Percentiles rank a stretch among this genome's conserved stretches.
These are phyloP conservation scores for Colletotrichum karsti DNA, from an alignment of 2,329 filamentous ascomycete species.

Conservation along the genomic window DNA sequence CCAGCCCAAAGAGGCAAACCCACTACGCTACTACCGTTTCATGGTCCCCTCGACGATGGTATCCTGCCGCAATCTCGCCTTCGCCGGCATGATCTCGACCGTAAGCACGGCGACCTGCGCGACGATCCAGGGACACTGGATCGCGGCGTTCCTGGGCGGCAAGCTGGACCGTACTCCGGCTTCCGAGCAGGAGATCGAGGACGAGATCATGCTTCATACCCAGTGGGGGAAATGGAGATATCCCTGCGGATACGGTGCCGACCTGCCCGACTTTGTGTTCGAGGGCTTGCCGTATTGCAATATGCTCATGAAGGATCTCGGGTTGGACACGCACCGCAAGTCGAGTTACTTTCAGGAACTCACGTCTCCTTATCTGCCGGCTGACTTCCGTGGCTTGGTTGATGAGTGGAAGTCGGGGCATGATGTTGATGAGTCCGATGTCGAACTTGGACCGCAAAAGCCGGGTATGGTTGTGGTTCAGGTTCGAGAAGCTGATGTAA, in stretches of 20 bases:
- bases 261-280: conserved; percentile 65
- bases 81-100: conserved; percentile 40
- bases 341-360: conserved; percentile 24
- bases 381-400: neutral
- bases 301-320: conserved; percentile 31
- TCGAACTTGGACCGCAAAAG: neutral
- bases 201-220: conserved; percentile 57
- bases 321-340: conserved; percentile 30
- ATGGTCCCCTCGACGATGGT: conserved; percentile 33
- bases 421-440: neutral
- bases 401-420: conserved; percentile 13
- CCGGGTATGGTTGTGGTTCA: neutral
- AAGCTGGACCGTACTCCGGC: conserved; percentile 43
- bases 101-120: conserved; percentile 44
- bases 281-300: conserved; percentile 64
- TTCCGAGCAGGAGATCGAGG: conserved; percentile 40
- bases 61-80: conserved; percentile 39
- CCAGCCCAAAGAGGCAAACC: conserved; percentile 23
- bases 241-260: conserved; percentile 56
- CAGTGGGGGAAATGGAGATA: conserved; percentile 65
- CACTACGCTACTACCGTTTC: conserved; percentile 37
- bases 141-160: conserved; percentile 65
- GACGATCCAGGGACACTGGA: conserved; percentile 56
- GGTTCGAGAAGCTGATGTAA: neutral
- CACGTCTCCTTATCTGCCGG: conserved; percentile 1